These are phyloP conservation scores for Trametes sp. DNA, from an alignment of 1,284 basidiomycete genomes.

Conservation along the genomic window DNA sequence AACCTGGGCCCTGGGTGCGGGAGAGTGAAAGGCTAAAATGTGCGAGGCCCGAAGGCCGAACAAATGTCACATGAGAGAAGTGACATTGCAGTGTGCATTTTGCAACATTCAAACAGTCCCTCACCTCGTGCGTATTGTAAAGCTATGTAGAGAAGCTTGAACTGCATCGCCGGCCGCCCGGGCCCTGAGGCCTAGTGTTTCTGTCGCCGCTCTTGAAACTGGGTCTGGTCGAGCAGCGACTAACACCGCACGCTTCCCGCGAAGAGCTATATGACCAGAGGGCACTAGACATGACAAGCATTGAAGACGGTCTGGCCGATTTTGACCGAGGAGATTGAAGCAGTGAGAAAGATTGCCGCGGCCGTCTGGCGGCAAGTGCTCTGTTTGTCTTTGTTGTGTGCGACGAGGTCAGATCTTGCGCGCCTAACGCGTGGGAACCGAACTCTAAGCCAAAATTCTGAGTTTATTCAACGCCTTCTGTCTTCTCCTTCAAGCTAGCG, in stretches of 20 bases:
- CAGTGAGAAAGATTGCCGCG: background rate
- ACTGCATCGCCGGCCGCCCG: too few species aligned
- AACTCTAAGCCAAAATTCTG: constrained; percentile 2
- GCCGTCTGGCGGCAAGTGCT: background rate
- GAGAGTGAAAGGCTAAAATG: background rate
- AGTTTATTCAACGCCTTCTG: constrained; percentile 15
- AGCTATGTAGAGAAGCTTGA: too few species aligned
- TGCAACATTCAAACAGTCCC: background rate
- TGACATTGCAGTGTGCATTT: background rate
- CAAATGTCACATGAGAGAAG: background rate
- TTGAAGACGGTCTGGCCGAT: background rate
- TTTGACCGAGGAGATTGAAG: background rate
- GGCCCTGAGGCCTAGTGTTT: too few species aligned
- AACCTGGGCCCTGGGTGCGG: background rate
- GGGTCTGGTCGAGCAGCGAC: background rate
- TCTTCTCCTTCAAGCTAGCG: background rate
- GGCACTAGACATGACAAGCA: background rate
- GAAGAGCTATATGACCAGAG: background rate
- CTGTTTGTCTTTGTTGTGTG: constrained; percentile 27
- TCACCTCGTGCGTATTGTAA: background rate
- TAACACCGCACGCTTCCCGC: background rate
- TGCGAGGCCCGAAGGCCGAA: background rate
- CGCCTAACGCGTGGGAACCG: constrained; percentile 16
- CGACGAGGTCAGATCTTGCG: constrained; percentile 3
- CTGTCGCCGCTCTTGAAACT: too few species aligned